Base-by-base conservation (phyloP, 176 grass and related monocot genomes). In the Cenchrus americanus region DNA sequence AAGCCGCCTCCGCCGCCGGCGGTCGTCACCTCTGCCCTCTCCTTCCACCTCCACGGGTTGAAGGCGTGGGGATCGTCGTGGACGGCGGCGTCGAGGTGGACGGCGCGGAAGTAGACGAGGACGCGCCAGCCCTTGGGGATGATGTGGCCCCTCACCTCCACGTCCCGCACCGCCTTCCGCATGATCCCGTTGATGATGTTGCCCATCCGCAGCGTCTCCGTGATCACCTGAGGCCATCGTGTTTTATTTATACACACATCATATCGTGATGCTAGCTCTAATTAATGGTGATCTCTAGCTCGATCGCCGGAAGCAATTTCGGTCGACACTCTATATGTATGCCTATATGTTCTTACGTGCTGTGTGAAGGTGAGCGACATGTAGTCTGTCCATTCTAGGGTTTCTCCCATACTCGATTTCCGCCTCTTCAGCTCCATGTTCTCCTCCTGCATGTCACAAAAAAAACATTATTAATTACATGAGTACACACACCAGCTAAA, bases 181-280 rank as follows among this genome's bases (percentile, higher is more conserved):
- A 97, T 97, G 68, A 97, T 97, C 51, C 94, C 94, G 69, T 73
- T 97, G 2, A 97, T 93, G 62, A 97, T 91, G 87, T 97, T 97
- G 62, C 94, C 91, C 12, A 93, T 24, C 46, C 94, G 84, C 62
- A 97, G 77, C 5, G 94, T 97, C 79, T 97, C 94, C 2, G 91
- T 91, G 65, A 97, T 92, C n/a, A 89, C 90, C 90, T 92, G n/a
- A n/a, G n/a, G n/a, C n/a, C n/a, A n/a, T n/a, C n/a, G n/a, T n/a
- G n/a, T n/a, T n/a, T n/a, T n/a, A n/a, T n/a, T n/a, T 19, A 11
- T 2, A 30, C 4, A 7, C 17, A 67, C 14, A 53, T 5, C 17
- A 15, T n/a, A n/a, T n/a, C n/a, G n/a, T n/a, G n/a, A n/a, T n/a
- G n/a, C n/a, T n/a, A n/a, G n/a, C n/a, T n/a, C n/a, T 53, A 15